Base-by-base conservation (phyloP, 1,284 basidiomycete genomes). In the Trichosporon inkin region DNA sequence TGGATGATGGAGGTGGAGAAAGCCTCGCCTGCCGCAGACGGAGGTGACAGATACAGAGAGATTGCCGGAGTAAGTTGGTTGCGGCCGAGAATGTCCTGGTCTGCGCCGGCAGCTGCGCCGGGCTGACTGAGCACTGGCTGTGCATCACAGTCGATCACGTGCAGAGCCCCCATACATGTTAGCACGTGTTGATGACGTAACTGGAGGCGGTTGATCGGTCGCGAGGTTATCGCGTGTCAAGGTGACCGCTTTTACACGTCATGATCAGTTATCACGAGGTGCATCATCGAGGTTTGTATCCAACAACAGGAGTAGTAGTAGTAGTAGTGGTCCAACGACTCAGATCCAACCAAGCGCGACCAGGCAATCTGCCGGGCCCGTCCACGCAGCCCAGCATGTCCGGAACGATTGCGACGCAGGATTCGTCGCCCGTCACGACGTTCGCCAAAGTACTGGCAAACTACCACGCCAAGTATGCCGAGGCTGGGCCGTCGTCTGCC, bases 401-500 rank as follows among this genome's bases (percentile, higher is more conserved):
- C 16, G 44, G 44, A 32, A 28, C 44, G 17, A 10, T 49, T 28
- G 44, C 28, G 44, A 49, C 44, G 44, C 44, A 49, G 16, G 44
- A 17, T 4, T 1, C 62, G 11, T 67, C 71, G 1, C 67, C 71
- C 1, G 74, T 71, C 56, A 55, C 66, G 41, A 56, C 68, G 3
- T 77, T 75, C 56, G 74, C 74, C 7, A 67, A 70, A 38, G 65
- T 71, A 14, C 49, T 75, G 35, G 67, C 70, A 4, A 63, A 69
- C 16, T 77, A 74, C 57, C 75, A 77, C 47, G 62, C 66, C 22
- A 68, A 74, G 53, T 71, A 74, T 65, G 61, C 71, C 8, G 65
- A 71, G 38, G 67, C 73, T 2, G 75, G 75, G 1, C 73, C 74
- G 17, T 77, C 75, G 5, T 64, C 66, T 4, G 54, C 61, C 5